phyloP scores from a whole-genome alignment of 2,329 filamentous ascomycete species.

The Coniochaeta ligniaria region DNA sequence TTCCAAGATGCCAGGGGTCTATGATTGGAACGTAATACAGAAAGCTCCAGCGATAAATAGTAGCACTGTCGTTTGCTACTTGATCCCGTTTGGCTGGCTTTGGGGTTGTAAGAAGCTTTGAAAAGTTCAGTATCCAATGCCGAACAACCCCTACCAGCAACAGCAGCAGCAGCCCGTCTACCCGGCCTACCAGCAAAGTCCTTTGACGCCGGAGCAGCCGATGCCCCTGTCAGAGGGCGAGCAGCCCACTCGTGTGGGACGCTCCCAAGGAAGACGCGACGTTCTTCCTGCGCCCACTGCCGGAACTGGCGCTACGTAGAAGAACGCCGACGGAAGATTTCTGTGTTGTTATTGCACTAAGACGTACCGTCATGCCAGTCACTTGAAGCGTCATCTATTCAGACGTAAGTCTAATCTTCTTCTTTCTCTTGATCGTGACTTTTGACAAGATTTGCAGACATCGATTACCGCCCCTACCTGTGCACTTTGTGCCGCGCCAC shows the following conservation, averaged over 20 bases:
- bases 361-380: constrained; percentile 95
- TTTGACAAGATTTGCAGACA: constrained; percentile 54
- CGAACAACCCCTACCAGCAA: constrained; percentile 42
- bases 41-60: too few relatives aligned
- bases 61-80: too few relatives aligned
- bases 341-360: constrained; percentile 98
- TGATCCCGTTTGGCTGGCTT: too few relatives aligned
- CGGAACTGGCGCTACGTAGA: constrained; percentile 64
- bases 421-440: constrained; percentile 10
- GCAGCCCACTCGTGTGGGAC: constrained; percentile 83
- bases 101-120: too few relatives aligned
- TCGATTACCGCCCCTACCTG: constrained; percentile 95
- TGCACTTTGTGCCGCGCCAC: constrained; percentile 97
- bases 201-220: constrained; percentile 47
- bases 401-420: constrained; percentile 71
- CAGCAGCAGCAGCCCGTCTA: constrained; percentile 48
- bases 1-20: too few relatives aligned
- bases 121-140: too few relatives aligned
- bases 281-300: constrained; percentile 75
- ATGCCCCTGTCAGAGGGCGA: constrained; percentile 48
- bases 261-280: constrained; percentile 85
- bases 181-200: constrained; percentile 50
- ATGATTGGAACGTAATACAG: too few relatives aligned
- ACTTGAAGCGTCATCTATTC: constrained; percentile 90
- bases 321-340: constrained; percentile 96